phyloP scores from a whole-genome alignment of 768 basidiomycete genomes.

The Psilocybe cubensis region DNA sequence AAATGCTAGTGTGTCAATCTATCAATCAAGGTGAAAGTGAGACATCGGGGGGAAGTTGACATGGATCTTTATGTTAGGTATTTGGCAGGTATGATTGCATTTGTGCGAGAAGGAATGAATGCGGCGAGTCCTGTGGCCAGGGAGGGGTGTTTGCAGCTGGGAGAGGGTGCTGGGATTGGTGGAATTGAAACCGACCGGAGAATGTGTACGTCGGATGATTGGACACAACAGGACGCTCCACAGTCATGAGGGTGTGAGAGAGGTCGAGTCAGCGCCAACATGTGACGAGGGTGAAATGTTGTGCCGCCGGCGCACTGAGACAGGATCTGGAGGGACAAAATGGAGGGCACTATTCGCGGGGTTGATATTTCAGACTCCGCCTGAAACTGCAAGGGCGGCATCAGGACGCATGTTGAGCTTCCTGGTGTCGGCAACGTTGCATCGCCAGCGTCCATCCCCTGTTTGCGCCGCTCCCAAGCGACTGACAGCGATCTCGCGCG shows the following conservation, averaged over 20 bases:
- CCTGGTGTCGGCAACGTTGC: constrained; percentile 24
- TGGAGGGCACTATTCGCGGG: constrained; percentile 21
- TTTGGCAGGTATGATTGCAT: background rate
- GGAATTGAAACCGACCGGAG: background rate
- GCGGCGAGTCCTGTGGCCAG: too few relatives aligned
- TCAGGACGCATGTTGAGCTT: constrained; percentile 21
- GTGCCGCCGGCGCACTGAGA: constrained; percentile 32
- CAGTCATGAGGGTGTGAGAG: constrained; percentile 39
- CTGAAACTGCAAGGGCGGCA: constrained; percentile 33
- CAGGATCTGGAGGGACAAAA: constrained; percentile 1
- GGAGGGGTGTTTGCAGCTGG: background rate
- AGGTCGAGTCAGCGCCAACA: constrained; percentile 6
- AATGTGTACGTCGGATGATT: background rate
- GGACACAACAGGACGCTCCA: constrained; percentile 27
- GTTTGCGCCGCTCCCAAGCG: constrained; percentile 4
- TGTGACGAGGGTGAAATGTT: constrained; percentile 26
- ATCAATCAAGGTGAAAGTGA: constrained; percentile 20
- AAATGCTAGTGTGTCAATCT: constrained; percentile 20
- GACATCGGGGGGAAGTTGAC: constrained; percentile 16
- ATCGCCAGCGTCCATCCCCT: constrained; percentile 6
- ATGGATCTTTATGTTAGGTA: constrained; percentile 16
- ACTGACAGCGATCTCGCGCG: constrained; percentile 3
- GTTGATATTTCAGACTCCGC: constrained; percentile 35
- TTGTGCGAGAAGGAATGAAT: background rate
- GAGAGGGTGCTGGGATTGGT: background rate